phyloP scores from a whole-genome alignment of 2,329 filamentous ascomycete species.

The Monosporascus sp. region DNA sequence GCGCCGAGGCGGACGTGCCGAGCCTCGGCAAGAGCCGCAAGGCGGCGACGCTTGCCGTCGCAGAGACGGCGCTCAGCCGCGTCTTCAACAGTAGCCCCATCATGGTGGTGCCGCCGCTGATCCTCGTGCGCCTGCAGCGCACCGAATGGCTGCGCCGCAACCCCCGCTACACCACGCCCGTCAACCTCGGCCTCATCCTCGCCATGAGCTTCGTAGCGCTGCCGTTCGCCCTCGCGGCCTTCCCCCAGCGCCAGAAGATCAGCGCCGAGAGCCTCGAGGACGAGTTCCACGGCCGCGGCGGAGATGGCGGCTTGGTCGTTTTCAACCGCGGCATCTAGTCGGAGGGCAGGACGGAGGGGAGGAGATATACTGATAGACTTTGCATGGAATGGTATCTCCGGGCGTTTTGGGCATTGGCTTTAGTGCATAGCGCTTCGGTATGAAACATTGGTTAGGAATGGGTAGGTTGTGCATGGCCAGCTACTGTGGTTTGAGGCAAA shows the following conservation, averaged over 20 bases:
- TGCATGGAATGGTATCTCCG: no score
- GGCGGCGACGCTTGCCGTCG: conserved; percentile 84
- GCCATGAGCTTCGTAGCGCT: conserved; percentile 83
- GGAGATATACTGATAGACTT: neutral
- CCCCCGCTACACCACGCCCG: conserved; percentile 70
- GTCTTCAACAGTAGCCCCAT: conserved; percentile 94
- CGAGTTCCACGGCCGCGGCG: conserved; percentile 80
- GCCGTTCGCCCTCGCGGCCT: conserved; percentile 83
- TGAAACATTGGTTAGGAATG: no score
- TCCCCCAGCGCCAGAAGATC: conserved; percentile 86
- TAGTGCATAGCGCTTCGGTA: no score
- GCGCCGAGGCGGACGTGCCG: conserved; percentile 58
- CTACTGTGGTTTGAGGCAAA: no score
- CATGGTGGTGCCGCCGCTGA: conserved; percentile 89
- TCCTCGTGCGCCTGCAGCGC: conserved; percentile 79
- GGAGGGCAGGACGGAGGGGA: neutral
- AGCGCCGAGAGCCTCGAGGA: conserved; percentile 71
- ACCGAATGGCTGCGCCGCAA: conserved; percentile 74
- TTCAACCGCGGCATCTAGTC: conserved; percentile 89
- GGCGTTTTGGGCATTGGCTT: no score
- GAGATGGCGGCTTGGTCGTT: conserved; percentile 77
- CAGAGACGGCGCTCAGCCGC: conserved; percentile 85
- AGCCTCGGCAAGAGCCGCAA: conserved; percentile 82
- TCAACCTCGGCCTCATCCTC: conserved; percentile 85
- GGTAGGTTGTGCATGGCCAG: no score